These are phyloP conservation scores for Eucalyptus marginata DNA, from an alignment of 345 rosid genomes.

Conservation along the genomic window DNA sequence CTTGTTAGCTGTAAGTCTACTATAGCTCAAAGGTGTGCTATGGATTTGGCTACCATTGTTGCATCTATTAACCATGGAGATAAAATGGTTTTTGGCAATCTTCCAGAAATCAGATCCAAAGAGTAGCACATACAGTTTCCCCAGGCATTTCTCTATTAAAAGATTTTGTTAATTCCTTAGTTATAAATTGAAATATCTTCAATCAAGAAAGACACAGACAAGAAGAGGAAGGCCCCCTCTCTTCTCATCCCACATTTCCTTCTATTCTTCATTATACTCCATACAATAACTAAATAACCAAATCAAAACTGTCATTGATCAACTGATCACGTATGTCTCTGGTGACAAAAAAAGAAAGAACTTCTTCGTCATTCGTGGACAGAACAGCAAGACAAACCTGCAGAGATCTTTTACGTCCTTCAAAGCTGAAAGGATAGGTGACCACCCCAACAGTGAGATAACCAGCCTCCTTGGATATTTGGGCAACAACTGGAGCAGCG, in stretches of 20 bases:
- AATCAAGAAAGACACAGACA: background rate
- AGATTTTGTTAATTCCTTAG: background rate
- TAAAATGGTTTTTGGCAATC: background rate
- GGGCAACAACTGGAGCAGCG: constrained; percentile 98
- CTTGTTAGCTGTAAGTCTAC: background rate
- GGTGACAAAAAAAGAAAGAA: background rate
- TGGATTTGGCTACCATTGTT: background rate
- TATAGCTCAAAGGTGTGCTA: background rate
- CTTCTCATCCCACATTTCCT: background rate
- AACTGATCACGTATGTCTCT: background rate
- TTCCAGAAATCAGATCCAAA: background rate
- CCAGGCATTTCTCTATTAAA: background rate
- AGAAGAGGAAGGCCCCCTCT: background rate
- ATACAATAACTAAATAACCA: background rate
- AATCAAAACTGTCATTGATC: background rate
- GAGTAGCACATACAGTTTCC: background rate
- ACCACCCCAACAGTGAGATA: constrained; percentile 97
- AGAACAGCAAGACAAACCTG: constrained; percentile 32
- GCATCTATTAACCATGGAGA: background rate
- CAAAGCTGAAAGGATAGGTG: constrained; percentile 97
- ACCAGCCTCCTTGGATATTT: constrained; percentile 84
- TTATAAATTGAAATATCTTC: background rate
- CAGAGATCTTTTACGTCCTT: constrained; percentile 90
- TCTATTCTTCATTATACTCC: background rate
- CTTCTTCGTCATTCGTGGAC: background rate